Base-by-base conservation (phyloP, 202 grass and related monocot genomes). In the Elaeis oleifera region DNA sequence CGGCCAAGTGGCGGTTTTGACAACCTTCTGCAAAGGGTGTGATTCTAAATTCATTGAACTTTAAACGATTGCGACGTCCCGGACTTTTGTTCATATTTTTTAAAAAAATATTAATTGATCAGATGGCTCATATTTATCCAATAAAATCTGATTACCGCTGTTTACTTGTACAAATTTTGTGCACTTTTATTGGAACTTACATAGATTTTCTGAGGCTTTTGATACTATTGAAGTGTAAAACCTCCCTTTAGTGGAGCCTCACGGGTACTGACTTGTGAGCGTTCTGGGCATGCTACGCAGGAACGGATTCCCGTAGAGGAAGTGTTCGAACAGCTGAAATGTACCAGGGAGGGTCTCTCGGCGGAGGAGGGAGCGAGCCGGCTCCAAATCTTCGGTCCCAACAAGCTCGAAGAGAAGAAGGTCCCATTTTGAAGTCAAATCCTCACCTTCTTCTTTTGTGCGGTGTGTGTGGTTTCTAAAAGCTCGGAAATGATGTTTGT, bases 301-400 rank as follows among this genome's bases (percentile, higher is more conserved):
- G 90, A 95, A 75, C 83, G 81, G 60, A 89, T 95, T 8, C 90
- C 90, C 9, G 75, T 95, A 23, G 85, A 95, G 79, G 90, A 95
- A 74, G 90, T 95, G 61, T 95, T 95, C 51, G 90, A 89, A 67
- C 90, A 95, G 71, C 90, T 95, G 75, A 95, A 95, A 86, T 95
- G 90, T 22, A 76, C 73, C 19, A 77, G 76, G 70, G 79, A 89
- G 68, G 92, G 92, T 68, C 74, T 97, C 59, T 17, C 71, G 60
- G 74, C 84, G 32, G 78, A 65, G 53, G 92, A 97, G 74, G 87
- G 86, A 11, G 39, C 64, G 1, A 73, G 73, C 23, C 87, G 92
- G 49, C 50, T 97, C 72, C 32, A 58, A 9, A 73, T 91, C 72
- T 95, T 95, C 18, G 90, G 90, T 32, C 83, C 81, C 55, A 92